Evolutionary conservation across 768 basidiomycete species (phyloP).

Genomic region (Lentinula edodes): DNA sequence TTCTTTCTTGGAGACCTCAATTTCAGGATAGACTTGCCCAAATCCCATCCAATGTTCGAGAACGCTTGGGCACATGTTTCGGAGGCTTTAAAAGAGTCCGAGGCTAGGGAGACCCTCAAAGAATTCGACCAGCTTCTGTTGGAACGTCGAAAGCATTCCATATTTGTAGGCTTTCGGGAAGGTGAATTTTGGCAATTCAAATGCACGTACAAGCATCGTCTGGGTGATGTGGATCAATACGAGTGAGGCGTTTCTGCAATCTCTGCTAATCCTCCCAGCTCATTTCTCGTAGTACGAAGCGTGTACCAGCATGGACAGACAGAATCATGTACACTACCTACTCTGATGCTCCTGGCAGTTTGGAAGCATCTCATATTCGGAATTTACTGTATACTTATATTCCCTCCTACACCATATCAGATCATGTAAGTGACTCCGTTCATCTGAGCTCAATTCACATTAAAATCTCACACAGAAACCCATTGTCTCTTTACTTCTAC

Average conservation of each 20-base stretch:
- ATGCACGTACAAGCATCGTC: constrained; percentile 83
- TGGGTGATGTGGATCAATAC: constrained; percentile 82
- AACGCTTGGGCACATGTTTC: constrained; percentile 28
- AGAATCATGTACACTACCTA: constrained; percentile 81
- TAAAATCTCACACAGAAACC: constrained; percentile 60
- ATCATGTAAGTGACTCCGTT: constrained; percentile 60
- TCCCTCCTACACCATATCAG: constrained; percentile 81
- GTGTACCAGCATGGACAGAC: constrained; percentile 91
- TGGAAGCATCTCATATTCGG: constrained; percentile 46
- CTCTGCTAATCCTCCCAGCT: background rate
- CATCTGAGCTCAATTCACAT: background rate
- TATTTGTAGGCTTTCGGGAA: constrained; percentile 73
- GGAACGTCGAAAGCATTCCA: constrained; percentile 57
- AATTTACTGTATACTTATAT: constrained; percentile 76
- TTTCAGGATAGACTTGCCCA: constrained; percentile 72
- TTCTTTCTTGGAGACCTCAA: constrained; percentile 95
- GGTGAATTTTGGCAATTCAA: constrained; percentile 89
- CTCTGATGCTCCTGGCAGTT: constrained; percentile 52
- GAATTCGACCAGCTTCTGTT: constrained; percentile 68
- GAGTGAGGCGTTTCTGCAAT: constrained; percentile 35
- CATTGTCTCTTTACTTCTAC: constrained; percentile 65
- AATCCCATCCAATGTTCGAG: constrained; percentile 40
- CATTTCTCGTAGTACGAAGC: constrained; percentile 42
- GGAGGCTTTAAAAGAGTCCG: constrained; percentile 42
- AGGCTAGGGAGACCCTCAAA: constrained; percentile 52